A percentile compares a stretch with the other conserved stretches of the same genome.
Conservation (phyloP, 495 filamentous ascomycete species). For the Lentithecium fluviatile region DNA sequence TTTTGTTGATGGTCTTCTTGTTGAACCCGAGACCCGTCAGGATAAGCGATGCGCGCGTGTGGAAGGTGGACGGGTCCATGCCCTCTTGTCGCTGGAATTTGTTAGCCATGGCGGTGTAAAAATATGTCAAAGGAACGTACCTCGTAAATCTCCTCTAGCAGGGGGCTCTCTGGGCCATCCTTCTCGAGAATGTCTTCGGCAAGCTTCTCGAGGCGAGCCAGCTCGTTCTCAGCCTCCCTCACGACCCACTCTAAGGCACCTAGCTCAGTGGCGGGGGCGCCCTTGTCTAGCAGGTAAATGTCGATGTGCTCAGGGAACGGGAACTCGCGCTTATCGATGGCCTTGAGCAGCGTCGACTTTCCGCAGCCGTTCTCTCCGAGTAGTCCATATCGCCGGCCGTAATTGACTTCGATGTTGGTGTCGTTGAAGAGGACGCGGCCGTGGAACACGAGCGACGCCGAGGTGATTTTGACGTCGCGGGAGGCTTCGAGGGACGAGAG, state of each 20-base stretch:
- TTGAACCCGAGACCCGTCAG: constrained; percentile 99
- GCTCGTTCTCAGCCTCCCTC: constrained; percentile 88
- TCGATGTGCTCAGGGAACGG: constrained; percentile 96
- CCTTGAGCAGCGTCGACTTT: constrained; percentile 94
- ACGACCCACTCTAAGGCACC: constrained; percentile 98
- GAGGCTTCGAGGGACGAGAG: constrained; percentile 77
- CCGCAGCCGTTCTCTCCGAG: constrained; percentile 98
- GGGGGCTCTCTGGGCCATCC: constrained; percentile 83
- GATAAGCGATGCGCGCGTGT: constrained; percentile 93
- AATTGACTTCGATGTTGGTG: constrained; percentile 87
- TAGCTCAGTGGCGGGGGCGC: constrained; percentile 82
- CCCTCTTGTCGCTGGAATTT: constrained; percentile 81
- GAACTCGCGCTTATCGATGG: constrained; percentile 89
- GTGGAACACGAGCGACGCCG: constrained; percentile 92
- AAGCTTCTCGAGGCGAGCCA: constrained; percentile 80
- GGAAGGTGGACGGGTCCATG: constrained; percentile 99
- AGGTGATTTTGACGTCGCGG: constrained; percentile 95
- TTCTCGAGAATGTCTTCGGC: constrained; percentile 90
- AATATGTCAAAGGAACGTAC: constrained; percentile 52
- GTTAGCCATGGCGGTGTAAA: constrained; percentile 12
- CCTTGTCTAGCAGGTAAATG: constrained; percentile 98
- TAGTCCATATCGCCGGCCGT: constrained; percentile 88
- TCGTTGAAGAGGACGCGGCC: constrained; percentile 94
- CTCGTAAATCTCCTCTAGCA: constrained; percentile 95
- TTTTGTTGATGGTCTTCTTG: constrained; percentile 94